Conservation (phyloP, 1,139 yeast genomes). For the Taphrina deformans region DNA sequence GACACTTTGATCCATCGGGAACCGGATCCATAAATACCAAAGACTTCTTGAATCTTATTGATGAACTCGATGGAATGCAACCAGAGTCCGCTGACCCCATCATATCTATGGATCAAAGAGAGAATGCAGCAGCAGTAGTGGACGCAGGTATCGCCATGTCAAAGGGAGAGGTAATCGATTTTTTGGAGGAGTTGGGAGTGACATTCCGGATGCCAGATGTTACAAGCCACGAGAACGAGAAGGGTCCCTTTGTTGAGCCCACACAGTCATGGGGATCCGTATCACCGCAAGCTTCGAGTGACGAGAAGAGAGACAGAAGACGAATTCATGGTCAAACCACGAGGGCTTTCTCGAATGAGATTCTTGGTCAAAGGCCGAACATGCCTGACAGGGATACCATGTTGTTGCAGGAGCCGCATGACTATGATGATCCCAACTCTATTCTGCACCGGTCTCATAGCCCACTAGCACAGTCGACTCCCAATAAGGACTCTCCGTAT, state of each 20-base stretch:
- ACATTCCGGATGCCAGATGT: neutral
- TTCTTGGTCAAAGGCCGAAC: neutral
- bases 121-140: constrained; percentile 5
- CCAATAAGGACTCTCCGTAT: neutral
- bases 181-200: constrained; percentile 19
- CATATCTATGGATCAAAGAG: constrained; percentile 15
- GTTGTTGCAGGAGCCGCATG: neutral
- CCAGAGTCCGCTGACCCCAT: constrained; percentile 26
- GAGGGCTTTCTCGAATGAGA: neutral
- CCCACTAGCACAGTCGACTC: constrained; percentile 31
- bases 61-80: constrained; percentile 20
- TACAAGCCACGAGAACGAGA: neutral
- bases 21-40: constrained; percentile 17
- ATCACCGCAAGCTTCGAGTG: neutral
- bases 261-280: no score
- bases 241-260: neutral
- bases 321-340: neutral
- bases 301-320: neutral
- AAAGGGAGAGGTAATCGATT: neutral
- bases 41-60: constrained; percentile 19
- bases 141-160: constrained; percentile 29
- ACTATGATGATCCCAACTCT: neutral
- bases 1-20: constrained; percentile 10
- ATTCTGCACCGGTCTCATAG: neutral
- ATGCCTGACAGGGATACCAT: neutral